phyloP scores from a whole-genome alignment of 1,139 yeast genomes.

The Saccharomyces hybrid region DNA sequence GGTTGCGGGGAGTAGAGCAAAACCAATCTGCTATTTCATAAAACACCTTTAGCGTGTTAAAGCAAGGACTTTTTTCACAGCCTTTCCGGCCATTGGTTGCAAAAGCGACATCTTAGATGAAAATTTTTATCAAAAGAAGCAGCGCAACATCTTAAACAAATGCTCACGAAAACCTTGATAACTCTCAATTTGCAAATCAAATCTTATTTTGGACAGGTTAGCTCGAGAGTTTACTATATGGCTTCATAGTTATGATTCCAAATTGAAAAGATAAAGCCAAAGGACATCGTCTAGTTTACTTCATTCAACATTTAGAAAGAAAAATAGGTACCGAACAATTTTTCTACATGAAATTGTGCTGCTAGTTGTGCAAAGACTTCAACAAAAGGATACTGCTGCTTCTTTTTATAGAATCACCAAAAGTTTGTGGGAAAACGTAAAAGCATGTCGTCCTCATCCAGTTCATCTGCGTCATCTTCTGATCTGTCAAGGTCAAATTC shows the following conservation, averaged over 20 bases:
- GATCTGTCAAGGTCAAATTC: slow-evolving; percentile 21
- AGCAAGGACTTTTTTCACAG: background rate
- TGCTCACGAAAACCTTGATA: too few relatives aligned
- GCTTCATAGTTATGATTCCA: too few relatives aligned
- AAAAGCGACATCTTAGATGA: background rate
- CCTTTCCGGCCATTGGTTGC: background rate
- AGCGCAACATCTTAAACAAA: too few relatives aligned
- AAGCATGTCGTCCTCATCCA: background rate
- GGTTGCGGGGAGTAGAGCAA: too few relatives aligned
- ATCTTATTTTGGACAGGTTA: too few relatives aligned
- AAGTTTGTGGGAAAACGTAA: background rate
- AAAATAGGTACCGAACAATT: too few relatives aligned
- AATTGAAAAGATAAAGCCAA: background rate
- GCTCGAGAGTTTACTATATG: too few relatives aligned
- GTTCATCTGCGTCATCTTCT: slow-evolving; percentile 7
- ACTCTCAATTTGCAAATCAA: too few relatives aligned
- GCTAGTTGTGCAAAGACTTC: background rate
- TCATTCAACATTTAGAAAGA: too few relatives aligned
- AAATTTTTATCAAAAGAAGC: too few relatives aligned
- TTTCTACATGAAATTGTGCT: background rate
- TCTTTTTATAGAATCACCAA: background rate
- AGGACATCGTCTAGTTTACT: too few relatives aligned
- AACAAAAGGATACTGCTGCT: background rate
- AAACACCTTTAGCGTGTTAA: too few relatives aligned
- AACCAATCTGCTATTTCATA: background rate